phyloP scores from a whole-genome alignment of 768 basidiomycete species.

The Leccinum ochraceum region DNA sequence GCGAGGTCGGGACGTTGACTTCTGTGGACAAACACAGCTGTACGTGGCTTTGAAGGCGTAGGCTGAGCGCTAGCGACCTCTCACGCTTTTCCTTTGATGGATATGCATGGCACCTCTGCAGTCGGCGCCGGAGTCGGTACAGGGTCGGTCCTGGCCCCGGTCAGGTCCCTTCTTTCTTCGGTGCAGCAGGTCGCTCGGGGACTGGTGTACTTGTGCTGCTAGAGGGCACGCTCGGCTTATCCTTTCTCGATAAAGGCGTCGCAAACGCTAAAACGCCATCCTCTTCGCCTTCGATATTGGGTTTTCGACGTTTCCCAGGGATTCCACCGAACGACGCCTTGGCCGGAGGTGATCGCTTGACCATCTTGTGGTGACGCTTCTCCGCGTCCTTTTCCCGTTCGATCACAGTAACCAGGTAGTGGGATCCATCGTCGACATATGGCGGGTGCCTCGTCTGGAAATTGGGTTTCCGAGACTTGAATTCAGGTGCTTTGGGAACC shows the following conservation, averaged over 20 bases:
- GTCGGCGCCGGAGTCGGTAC: constrained; percentile 18
- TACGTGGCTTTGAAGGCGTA: constrained; percentile 40
- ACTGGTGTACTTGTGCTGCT: constrained; percentile 45
- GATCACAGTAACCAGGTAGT: constrained; percentile 80
- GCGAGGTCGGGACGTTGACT: too few species aligned
- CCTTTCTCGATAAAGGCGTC: constrained; percentile 58
- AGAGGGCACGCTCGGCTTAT: constrained; percentile 33
- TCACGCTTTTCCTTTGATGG: constrained; percentile 76
- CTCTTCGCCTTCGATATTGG: constrained; percentile 46
- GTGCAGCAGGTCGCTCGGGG: constrained; percentile 33
- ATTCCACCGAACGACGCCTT: constrained; percentile 40
- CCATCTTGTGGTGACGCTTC: constrained; percentile 44
- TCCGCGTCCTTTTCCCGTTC: constrained; percentile 65
- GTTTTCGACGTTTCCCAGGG: constrained; percentile 61
- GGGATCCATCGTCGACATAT: constrained; percentile 79
- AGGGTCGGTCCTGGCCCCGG: constrained; percentile 18
- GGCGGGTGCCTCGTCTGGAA: constrained; percentile 55
- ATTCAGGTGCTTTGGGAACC: constrained; percentile 30
- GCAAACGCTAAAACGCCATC: constrained; percentile 64
- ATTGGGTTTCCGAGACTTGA: constrained; percentile 44
- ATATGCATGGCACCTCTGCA: constrained; percentile 37
- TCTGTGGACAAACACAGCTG: too few species aligned
- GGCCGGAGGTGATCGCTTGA: constrained; percentile 37
- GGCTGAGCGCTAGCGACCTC: constrained; percentile 43
- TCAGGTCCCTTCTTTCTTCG: constrained; percentile 43